Conservation (phyloP, 1,284 basidiomycete genomes). For the Dichomitus squalens region DNA sequence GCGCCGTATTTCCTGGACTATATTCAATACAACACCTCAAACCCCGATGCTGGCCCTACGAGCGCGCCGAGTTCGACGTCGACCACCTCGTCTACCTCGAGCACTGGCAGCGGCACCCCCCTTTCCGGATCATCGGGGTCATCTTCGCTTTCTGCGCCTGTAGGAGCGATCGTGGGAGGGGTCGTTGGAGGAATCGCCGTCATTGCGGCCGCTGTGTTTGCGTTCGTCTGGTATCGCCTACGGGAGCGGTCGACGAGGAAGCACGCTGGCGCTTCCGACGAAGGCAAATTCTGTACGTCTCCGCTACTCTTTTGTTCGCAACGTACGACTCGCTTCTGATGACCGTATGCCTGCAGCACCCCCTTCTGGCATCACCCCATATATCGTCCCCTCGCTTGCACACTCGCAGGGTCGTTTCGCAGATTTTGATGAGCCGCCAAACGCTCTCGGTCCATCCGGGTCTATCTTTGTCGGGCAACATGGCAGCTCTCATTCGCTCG, state of each 20-base stretch:
- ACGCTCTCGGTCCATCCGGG: not conserved
- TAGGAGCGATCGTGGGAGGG: constrained; percentile 4
- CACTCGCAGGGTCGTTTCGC: constrained; percentile 3
- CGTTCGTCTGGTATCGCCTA: constrained; percentile 7
- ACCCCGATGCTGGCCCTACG: not conserved
- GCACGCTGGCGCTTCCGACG: not conserved
- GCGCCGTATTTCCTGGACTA: constrained; percentile 17
- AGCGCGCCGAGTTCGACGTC: not conserved
- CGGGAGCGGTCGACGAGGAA: not conserved
- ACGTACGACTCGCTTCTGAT: not conserved
- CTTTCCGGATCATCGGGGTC: no score
- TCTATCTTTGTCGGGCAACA: not conserved
- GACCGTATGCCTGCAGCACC: not conserved
- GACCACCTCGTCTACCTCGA: not conserved
- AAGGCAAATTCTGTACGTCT: not conserved
- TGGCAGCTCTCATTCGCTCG: constrained; percentile 5
- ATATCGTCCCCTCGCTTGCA: constrained; percentile 2
- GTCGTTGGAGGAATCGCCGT: constrained; percentile 10
- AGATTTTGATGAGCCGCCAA: not conserved
- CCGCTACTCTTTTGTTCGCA: not conserved
- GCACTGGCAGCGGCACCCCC: not conserved
- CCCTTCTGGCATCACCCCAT: constrained; percentile 8
- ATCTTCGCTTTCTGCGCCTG: no score
- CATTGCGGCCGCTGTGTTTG: constrained; percentile 2
- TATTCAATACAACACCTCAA: constrained; percentile 11